A percentile compares a stretch with the other conserved stretches of the same genome.
Conservation (phyloP, 257 asterid species). For the Solanum gandarillasii region DNA sequence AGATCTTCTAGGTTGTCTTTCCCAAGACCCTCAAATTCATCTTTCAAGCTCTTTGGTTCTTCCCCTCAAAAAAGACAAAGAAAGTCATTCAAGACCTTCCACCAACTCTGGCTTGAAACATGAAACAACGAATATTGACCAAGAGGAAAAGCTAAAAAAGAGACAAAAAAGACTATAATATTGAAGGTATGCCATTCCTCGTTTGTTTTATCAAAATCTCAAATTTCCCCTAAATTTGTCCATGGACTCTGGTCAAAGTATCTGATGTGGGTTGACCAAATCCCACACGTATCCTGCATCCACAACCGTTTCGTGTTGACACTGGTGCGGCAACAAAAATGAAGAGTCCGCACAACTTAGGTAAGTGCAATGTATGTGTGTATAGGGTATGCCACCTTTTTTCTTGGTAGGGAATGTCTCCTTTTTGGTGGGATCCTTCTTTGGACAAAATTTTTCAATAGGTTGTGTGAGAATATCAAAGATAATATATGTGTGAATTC, state of each 20-base stretch:
- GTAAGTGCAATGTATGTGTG: not conserved
- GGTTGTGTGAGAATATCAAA: not conserved
- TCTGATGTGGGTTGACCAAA: not conserved
- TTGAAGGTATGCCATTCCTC: not conserved
- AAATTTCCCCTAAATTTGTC: not conserved
- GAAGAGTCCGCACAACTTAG: not conserved
- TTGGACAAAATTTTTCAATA: not conserved
- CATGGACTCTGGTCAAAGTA: not conserved
- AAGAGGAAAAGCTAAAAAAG: not conserved
- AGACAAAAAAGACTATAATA: not conserved
- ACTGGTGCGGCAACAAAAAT: not conserved
- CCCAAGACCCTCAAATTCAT: not conserved
- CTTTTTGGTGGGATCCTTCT: not conserved
- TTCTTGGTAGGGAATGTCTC: not conserved
- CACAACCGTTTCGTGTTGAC: not conserved
- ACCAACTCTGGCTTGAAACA: not conserved
- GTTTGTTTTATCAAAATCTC: not conserved
- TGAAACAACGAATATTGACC: not conserved
- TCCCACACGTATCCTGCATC: not conserved
- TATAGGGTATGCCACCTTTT: not conserved
- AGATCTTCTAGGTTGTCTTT: not conserved
- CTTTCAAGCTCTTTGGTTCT: not conserved
- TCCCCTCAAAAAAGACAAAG: not conserved
- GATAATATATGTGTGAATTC: not conserved
- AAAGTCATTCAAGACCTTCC: not conserved